Conservation (phyloP, 2,329 filamentous ascomycete genomes). For the Sphaceloma murrayae region DNA sequence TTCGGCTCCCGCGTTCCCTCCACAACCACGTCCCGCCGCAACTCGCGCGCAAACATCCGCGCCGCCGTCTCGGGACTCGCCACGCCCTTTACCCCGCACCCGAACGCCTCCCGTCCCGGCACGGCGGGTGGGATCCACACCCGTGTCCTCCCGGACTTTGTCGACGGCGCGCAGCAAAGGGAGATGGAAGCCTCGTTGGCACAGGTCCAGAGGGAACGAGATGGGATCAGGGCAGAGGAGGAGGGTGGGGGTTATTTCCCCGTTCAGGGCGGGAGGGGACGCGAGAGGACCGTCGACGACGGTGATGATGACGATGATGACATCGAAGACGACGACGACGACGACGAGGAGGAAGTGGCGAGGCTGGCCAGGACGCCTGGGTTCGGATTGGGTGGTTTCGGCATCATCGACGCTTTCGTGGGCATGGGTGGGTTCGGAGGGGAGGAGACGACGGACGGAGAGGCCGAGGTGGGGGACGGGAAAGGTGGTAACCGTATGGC, state of each 20-base stretch:
- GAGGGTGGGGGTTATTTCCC: constrained; percentile 27
- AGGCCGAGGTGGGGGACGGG: constrained; percentile 22
- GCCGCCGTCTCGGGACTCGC: neutral
- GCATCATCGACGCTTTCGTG: constrained; percentile 41
- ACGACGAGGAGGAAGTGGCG: constrained; percentile 45
- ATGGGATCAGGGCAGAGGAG: constrained; percentile 18
- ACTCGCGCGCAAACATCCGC: constrained; percentile 5
- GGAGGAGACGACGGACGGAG: neutral
- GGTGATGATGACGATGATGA: no score
- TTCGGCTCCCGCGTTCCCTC: constrained; percentile 18
- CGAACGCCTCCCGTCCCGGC: no score
- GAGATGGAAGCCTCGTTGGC: constrained; percentile 9
- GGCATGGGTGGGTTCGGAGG: constrained; percentile 43
- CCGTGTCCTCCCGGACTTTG: constrained; percentile 37
- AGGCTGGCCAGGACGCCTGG: constrained; percentile 42
- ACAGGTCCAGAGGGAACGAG: neutral
- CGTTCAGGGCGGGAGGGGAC: neutral
- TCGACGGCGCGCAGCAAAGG: constrained; percentile 23
- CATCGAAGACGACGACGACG: constrained; percentile 26
- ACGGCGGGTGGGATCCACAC: no score
- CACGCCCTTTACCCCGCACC: constrained; percentile 4
- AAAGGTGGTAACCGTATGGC: constrained; percentile 24
- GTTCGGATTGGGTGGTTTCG: constrained; percentile 45
- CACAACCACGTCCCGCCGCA: constrained; percentile 16
- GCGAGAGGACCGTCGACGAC: neutral